These are phyloP conservation scores for Kluyveromyces aestuarii DNA, from an alignment of 805 yeast species.

Conservation along the genomic window DNA sequence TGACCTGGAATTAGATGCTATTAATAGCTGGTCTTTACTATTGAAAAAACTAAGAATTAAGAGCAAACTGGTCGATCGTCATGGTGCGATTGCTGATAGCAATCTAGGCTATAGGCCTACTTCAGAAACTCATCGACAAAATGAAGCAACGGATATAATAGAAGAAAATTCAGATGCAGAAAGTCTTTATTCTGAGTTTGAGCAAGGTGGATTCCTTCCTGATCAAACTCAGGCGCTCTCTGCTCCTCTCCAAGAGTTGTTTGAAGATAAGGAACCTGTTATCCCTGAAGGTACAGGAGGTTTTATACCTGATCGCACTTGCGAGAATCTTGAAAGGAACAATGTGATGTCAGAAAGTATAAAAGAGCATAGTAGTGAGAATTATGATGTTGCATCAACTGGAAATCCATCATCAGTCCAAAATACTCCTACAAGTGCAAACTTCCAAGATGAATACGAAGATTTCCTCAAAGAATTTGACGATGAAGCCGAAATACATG, in stretches of 20 bases:
- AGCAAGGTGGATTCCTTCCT: conserved; percentile 11
- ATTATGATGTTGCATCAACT: background rate
- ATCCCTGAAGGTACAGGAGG: background rate
- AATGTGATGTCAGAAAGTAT: no score
- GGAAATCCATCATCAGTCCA: background rate
- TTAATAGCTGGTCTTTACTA: conserved; percentile 29
- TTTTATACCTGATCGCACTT: background rate
- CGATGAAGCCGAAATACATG: conserved; percentile 22
- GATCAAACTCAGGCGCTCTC: background rate
- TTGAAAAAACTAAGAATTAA: conserved; percentile 27
- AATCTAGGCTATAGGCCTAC: conserved; percentile 8
- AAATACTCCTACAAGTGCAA: background rate
- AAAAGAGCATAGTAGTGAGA: no score
- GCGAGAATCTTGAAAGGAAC: no score
- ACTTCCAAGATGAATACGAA: conserved; percentile 21
- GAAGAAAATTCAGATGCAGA: background rate
- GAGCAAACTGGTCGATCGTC: conserved; percentile 35
- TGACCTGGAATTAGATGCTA: conserved; percentile 39
- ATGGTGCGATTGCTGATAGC: conserved; percentile 30
- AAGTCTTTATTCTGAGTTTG: background rate
- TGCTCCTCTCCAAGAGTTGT: background rate
- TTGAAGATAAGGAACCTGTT: background rate
- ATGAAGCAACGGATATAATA: background rate
- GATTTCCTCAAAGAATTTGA: conserved; percentile 26
- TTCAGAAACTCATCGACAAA: conserved; percentile 9